Percentiles rank a stretch among this genome's conserved stretches.
Conservation (phyloP, 192 early-diverging fungal genomes). For the Backusella westeae region DNA sequence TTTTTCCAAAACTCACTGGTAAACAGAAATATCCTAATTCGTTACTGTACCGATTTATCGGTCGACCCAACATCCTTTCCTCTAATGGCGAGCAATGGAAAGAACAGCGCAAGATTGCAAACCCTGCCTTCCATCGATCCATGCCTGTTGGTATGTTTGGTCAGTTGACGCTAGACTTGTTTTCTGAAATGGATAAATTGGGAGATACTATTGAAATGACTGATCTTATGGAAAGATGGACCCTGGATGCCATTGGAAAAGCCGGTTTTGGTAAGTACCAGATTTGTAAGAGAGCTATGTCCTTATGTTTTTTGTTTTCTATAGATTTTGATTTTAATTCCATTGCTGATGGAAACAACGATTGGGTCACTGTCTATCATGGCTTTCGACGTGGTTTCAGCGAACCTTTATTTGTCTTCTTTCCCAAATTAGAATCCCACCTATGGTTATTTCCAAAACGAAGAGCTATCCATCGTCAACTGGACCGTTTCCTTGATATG, state of each 20-base stretch:
- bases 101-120: slow-evolving; percentile 17
- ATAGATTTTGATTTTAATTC: slow-evolving; percentile 14
- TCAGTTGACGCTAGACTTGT: neutral
- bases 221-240: neutral
- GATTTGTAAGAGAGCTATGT: no score
- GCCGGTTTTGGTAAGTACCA: neutral
- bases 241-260: neutral
- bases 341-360: slow-evolving; percentile 19
- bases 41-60: neutral
- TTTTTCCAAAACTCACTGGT: neutral
- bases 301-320: no score
- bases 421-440: slow-evolving; percentile 46
- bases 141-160: slow-evolving; percentile 19
- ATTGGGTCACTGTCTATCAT: slow-evolving; percentile 44
- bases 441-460: slow-evolving; percentile 3
- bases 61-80: neutral
- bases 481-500: slow-evolving; percentile 10
- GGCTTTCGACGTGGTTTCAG: slow-evolving; percentile 42
- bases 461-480: neutral
- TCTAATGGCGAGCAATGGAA: slow-evolving; percentile 12
- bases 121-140: slow-evolving; percentile 19
- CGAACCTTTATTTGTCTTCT: slow-evolving; percentile 49
- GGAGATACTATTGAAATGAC: neutral
- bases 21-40: neutral
- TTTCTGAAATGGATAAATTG: neutral